Evolutionary conservation across 345 rosid genomes (phyloP), one percentile per base, ranked within the genome.

Genomic region (Gossypium longicalyx): DNA sequence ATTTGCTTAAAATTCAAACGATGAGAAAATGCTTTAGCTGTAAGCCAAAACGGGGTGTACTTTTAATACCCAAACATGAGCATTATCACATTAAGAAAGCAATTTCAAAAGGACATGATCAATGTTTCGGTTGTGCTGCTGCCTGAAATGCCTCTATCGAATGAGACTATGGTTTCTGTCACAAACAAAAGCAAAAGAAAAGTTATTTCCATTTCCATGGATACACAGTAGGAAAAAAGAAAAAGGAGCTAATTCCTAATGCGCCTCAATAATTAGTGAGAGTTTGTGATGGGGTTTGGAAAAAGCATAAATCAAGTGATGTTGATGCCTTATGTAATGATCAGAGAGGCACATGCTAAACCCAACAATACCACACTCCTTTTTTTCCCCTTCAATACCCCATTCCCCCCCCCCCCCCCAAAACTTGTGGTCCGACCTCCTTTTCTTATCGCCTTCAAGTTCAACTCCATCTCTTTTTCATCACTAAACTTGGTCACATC

Each of bases 301-400:
- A 72, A 81, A 84, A 77, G 80, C 53, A 82, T 58, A 82, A 81
- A 79, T 84, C 77, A 81, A 67, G 57, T 83, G 89, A 85, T 64
- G 84, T 74, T 79, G 87, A 88, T 78, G 80, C 80, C 51, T 70
- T 65, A 67, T 72, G 87, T 77, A 71, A 72, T 80, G 83, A 82
- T 81, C 88, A 85, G 85, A 80, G 85, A 79, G 77, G 88, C 88
- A 88, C 89, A 86, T 86, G 91, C 85, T 73, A 70, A 68, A 74
- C 77, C 84, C 83, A 75, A 76, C 85, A 76, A 77, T 70, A 79
- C 69, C 79, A 78, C 75, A 41, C 44, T 61, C 74, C 73, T 45
- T 66, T 70, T 29, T 71, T 20, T 9, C 41, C 8, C 62, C 16
- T 53, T 47, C 71, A 11, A 2, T 53, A 64, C 47, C 45, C 29